A percentile compares a stretch with the other conserved stretches of the same genome.
phyloP scores from a whole-genome alignment of 2,329 filamentous ascomycete species.

The Penicillium sp. region DNA sequence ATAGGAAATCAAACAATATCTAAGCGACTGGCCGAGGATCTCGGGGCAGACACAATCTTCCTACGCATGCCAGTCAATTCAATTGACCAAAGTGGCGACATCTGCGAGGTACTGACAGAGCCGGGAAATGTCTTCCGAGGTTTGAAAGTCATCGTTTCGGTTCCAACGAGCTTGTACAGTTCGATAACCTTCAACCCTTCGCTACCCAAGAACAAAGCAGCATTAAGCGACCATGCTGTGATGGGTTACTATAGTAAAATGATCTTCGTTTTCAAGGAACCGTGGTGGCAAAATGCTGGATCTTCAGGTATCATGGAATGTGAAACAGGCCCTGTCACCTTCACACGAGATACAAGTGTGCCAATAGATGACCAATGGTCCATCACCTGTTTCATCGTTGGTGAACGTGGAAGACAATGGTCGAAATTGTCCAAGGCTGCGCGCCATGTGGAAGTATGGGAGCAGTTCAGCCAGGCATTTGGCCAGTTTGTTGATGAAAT shows the following conservation, averaged over 20 bases:
- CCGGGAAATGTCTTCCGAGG: conserved; percentile 1
- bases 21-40: conserved; percentile 35
- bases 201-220: conserved; percentile 30
- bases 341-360: conserved; percentile 48
- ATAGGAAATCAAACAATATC: conserved; percentile 40
- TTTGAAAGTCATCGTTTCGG: conserved; percentile 47
- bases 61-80: neutral
- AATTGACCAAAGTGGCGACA: neutral
- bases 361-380: conserved; percentile 23
- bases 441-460: conserved; percentile 27
- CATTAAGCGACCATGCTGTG: conserved; percentile 29
- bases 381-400: conserved; percentile 45
- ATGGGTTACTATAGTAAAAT: conserved; percentile 40
- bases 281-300: conserved; percentile 41
- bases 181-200: conserved; percentile 49
- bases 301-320: conserved; percentile 50
- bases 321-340: conserved; percentile 47
- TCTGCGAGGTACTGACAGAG: conserved; percentile 6
- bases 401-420: conserved; percentile 37
- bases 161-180: conserved; percentile 51
- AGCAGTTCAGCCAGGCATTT: conserved; percentile 34
- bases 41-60: conserved; percentile 16
- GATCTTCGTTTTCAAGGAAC: conserved; percentile 43
- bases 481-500: conserved; percentile 14
- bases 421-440: conserved; percentile 5